Conservation (phyloP, 164 flowering plant genomes). For the Chloranthus sessilifolius region DNA sequence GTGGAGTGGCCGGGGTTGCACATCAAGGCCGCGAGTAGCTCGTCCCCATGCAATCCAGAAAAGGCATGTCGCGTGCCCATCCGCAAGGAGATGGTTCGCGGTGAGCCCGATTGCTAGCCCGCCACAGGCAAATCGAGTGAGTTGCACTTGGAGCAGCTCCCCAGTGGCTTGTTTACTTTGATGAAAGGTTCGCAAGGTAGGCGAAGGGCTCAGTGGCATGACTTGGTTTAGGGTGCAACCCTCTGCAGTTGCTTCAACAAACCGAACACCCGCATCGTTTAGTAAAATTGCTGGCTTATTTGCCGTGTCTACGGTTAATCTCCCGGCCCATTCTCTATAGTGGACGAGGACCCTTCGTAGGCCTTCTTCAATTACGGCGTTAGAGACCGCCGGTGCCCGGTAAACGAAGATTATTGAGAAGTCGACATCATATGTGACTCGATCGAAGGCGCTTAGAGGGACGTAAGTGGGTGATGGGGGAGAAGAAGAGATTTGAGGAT, state of each 20-base stretch:
- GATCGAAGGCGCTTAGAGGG: conserved; percentile 27
- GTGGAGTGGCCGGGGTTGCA: conserved; percentile 16
- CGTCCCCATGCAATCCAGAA: conserved; percentile 33
- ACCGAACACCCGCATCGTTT: conserved; percentile 12
- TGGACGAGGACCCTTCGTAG: conserved; percentile 9
- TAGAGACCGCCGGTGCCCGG: conserved; percentile 13
- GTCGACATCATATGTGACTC: conserved; percentile 22
- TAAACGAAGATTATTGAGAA: conserved; percentile 18
- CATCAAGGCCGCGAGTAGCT: conserved; percentile 21
- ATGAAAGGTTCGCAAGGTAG: conserved; percentile 15
- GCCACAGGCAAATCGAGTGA: conserved; percentile 33
- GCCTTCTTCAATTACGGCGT: conserved; percentile 6
- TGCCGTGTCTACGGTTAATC: conserved; percentile 4
- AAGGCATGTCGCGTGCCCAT: conserved; percentile 26
- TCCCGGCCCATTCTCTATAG: conserved; percentile 16
- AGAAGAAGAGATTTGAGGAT: conserved; percentile 8
- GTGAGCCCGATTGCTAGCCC: conserved; percentile 28
- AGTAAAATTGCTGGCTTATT: conserved; percentile 12
- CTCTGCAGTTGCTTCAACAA: conserved; percentile 10
- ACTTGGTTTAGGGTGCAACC: conserved; percentile 10
- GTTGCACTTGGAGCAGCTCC: conserved; percentile 27
- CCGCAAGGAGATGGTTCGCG: conserved; percentile 25
- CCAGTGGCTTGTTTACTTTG: conserved; percentile 19
- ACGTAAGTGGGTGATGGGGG: conserved; percentile 11
- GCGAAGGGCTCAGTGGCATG: conserved; percentile 5